A percentile compares a stretch with the other conserved stretches of the same genome.
phyloP scores from a whole-genome alignment of 78 protist species.

The Tieghemostelium lacteum region DNA sequence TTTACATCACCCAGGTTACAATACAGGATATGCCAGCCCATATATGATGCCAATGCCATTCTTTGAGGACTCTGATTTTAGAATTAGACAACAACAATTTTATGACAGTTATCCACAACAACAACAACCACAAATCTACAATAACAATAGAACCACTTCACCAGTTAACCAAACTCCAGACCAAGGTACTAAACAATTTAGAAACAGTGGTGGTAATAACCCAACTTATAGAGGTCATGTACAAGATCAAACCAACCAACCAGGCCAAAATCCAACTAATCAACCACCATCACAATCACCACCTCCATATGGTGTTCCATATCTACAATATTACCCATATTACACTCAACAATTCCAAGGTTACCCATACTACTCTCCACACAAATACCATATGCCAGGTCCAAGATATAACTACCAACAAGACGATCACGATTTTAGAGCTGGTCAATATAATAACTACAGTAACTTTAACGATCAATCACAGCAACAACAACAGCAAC shows the following conservation, averaged over 20 bases:
- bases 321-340: constrained; percentile 34
- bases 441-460: neutral
- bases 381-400: neutral
- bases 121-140: constrained; percentile 2
- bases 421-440: constrained; percentile 21
- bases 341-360: constrained; percentile 16
- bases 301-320: constrained; percentile 28
- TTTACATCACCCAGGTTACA: constrained; percentile 43
- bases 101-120: neutral
- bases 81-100: constrained; percentile 11
- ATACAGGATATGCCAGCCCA: constrained; percentile 21
- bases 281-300: constrained; percentile 57
- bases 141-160: constrained; percentile 51
- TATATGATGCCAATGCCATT: constrained; percentile 30
- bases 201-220: constrained; percentile 53
- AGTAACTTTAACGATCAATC: neutral
- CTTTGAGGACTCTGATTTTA: constrained; percentile 30
- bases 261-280: neutral
- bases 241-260: neutral
- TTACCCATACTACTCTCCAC: constrained; percentile 49
- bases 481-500: neutral
- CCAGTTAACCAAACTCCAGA: constrained; percentile 43
- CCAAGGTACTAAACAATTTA: constrained; percentile 16
- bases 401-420: constrained; percentile 29
- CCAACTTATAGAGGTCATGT: constrained; percentile 17